phyloP scores from a whole-genome alignment of 1,284 basidiomycete genomes.

The Porodaedalea pini region DNA sequence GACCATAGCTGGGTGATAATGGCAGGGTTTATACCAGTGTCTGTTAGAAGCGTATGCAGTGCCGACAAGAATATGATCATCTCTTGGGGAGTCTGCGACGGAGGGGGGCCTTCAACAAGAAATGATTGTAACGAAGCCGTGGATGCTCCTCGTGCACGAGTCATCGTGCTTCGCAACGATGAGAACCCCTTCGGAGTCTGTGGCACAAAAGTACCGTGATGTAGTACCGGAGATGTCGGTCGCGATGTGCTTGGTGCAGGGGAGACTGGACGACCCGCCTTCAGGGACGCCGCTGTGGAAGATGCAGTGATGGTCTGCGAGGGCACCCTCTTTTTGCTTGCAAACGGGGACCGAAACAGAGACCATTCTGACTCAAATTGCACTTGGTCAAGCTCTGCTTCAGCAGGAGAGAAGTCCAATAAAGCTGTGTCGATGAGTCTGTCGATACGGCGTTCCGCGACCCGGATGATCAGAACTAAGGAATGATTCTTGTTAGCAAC shows the following conservation, averaged over 20 bases:
- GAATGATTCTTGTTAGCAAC: conserved; percentile 16
- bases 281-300: conserved; percentile 31
- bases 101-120: conserved; percentile 46
- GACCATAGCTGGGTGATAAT: conserved; percentile 91
- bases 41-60: conserved; percentile 80
- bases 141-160: conserved; percentile 44
- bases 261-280: conserved; percentile 18
- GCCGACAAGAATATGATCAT: conserved; percentile 83
- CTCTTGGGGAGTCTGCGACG: conserved; percentile 54
- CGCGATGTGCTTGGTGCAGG: conserved; percentile 26
- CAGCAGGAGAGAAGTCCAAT: conserved; percentile 79
- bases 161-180: conserved; percentile 60
- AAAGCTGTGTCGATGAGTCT: conserved; percentile 79
- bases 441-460: conserved; percentile 88
- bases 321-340: conserved; percentile 59
- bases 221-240: conserved; percentile 46
- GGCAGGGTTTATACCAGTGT: conserved; percentile 90
- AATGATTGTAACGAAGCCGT: conserved; percentile 47
- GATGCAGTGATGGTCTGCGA: conserved; percentile 30
- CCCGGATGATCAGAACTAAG: conserved; percentile 91
- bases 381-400: conserved; percentile 76
- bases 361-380: conserved; percentile 98
- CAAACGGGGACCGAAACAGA: conserved; percentile 74
- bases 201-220: conserved; percentile 35
- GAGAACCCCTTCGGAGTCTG: conserved; percentile 53